Conservation (phyloP, 2,329 filamentous ascomycete species). For the Aspergillus ibericus region DNA sequence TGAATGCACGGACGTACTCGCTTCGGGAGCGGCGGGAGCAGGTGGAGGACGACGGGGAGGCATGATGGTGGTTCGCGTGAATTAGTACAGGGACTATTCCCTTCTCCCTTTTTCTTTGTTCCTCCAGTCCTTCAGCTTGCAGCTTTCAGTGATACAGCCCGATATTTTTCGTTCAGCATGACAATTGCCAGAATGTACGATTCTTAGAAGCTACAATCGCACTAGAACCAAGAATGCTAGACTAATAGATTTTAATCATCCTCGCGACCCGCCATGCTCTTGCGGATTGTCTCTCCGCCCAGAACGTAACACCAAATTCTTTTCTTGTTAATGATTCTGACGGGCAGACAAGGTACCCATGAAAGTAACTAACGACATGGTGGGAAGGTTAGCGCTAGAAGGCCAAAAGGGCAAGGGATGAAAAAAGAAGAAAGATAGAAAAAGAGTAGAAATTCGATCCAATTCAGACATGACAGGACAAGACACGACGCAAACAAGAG, state of each 20-base stretch:
- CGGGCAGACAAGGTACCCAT: not conserved
- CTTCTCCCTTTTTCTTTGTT: not conserved
- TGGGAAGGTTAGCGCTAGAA: not conserved
- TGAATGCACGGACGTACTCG: slow-evolving; percentile 36
- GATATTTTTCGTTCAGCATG: not conserved
- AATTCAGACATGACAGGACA: not conserved
- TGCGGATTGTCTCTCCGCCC: not conserved
- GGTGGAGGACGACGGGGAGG: slow-evolving; percentile 28
- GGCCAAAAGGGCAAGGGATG: not conserved
- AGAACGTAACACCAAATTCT: not conserved
- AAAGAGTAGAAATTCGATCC: not conserved
- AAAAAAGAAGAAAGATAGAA: not conserved
- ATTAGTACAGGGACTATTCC: slow-evolving; percentile 16
- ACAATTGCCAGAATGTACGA: not conserved
- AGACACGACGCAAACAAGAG: not conserved
- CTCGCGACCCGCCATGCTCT: not conserved
- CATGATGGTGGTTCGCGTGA: slow-evolving; percentile 37
- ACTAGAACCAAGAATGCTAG: not conserved
- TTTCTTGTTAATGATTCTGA: not conserved
- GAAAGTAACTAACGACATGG: not conserved
- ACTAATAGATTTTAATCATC: not conserved
- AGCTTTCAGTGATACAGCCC: not conserved
- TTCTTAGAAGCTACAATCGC: not conserved
- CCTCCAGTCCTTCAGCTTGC: not conserved
- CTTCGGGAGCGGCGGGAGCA: slow-evolving; percentile 28